Conservation (phyloP, 140 eudicot genomes). For the Erigeron philadelphicus region DNA sequence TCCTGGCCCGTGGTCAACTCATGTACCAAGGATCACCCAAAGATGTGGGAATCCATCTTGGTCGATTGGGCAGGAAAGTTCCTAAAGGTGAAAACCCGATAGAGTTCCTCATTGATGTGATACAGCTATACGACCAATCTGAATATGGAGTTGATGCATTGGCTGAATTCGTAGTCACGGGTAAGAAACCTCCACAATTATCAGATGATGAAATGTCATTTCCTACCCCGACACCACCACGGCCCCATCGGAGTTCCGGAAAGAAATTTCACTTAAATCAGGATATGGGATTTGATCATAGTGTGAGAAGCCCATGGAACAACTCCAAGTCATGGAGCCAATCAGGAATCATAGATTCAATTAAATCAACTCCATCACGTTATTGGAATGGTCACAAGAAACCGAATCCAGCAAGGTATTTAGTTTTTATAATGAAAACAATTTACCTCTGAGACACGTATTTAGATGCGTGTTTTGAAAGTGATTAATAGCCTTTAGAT, state of each 20-base stretch:
- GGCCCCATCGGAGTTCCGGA: conserved; percentile 24
- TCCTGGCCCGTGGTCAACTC: conserved; percentile 72
- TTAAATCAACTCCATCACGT: conserved; percentile 23
- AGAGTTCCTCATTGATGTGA: conserved; percentile 69
- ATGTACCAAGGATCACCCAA: conserved; percentile 87
- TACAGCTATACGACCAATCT: conserved; percentile 73
- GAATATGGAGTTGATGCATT: conserved; percentile 66
- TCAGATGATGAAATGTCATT: conserved; percentile 34
- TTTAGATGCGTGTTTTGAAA: no score
- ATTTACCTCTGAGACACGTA: neutral
- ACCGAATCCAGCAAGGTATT: conserved; percentile 11
- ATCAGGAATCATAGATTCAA: conserved; percentile 17
- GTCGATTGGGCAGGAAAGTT: conserved; percentile 52
- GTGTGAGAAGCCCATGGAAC: conserved; percentile 74
- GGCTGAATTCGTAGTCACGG: conserved; percentile 71
- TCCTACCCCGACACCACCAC: conserved; percentile 42
- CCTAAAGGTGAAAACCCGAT: conserved; percentile 70
- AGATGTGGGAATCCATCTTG: conserved; percentile 52
- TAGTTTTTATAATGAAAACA: neutral
- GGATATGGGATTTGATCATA: conserved; percentile 50
- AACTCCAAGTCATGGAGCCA: conserved; percentile 34
- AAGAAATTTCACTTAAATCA: conserved; percentile 48
- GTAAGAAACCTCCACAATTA: conserved; percentile 64
- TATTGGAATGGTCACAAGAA: neutral
- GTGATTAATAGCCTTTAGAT: no score